phyloP scores from a whole-genome alignment of 23 red algal genomes.

The Cyanidioschyzon merolae region DNA sequence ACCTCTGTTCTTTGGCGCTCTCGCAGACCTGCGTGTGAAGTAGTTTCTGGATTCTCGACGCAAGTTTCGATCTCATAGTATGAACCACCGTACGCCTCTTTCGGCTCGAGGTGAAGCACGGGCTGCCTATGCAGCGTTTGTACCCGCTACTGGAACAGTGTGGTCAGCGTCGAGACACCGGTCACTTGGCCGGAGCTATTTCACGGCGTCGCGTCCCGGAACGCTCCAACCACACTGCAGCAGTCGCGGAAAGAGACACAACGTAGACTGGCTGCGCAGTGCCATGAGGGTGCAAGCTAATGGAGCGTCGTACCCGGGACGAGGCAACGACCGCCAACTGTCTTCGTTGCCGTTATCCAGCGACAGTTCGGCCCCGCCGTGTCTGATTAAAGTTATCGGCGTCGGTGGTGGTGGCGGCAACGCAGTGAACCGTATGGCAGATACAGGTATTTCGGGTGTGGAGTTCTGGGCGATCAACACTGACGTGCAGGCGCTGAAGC shows the following conservation, averaged over 20 bases:
- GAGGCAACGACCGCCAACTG: not conserved
- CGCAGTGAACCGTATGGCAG: conserved; percentile 31
- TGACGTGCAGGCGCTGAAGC: conserved; percentile 24
- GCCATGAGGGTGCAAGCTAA: not conserved
- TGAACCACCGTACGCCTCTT: not conserved
- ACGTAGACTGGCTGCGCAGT: not conserved
- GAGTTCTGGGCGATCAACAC: conserved; percentile 36
- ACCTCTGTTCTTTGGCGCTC: not conserved
- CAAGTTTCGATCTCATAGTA: not conserved
- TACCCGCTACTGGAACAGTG: not conserved
- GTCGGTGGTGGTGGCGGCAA: conserved; percentile 34
- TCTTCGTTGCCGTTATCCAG: not conserved
- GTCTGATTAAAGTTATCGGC: conserved; percentile 26
- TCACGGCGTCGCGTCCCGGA: not conserved
- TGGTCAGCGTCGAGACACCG: not conserved
- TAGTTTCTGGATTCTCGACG: not conserved
- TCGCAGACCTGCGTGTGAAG: not conserved
- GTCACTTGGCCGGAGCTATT: not conserved
- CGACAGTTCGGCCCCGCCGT: conserved; percentile 13
- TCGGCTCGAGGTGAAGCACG: not conserved
- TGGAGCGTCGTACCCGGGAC: not conserved
- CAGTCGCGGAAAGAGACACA: not conserved
- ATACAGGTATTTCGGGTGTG: conserved; percentile 22
- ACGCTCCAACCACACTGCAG: not conserved
- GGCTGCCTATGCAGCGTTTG: not conserved